Base-by-base conservation (phyloP, 1,284 basidiomycete genomes). In the Ceratobasidium sp. region DNA sequence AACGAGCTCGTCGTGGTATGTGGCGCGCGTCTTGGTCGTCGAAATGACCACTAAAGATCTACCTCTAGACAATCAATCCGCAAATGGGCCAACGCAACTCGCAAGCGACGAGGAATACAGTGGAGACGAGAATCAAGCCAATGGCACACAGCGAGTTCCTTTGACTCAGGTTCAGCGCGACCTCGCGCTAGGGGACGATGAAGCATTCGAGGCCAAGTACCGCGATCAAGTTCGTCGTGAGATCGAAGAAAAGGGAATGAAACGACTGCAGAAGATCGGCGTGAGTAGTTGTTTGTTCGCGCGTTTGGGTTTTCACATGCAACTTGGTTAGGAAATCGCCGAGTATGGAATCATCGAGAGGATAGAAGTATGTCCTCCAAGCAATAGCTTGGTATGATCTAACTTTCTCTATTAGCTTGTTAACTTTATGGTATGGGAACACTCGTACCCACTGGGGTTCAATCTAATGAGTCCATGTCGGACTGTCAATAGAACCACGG, bases 311-410 rank as follows among this genome's bases (percentile, higher is more conserved):
- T 15, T 58, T 25, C 13, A 38, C 25, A 27, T 35, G 31, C 17
- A 27, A 34, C 12, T 10, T 17, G 64, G 20, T 3, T 74, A 93
- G 92, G 85, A 83, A 35, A 82, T 91, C 53, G 91, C 93, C 3
- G 88, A 94, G 56, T 86, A 90, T 74, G 96, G 96, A 12, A 89
- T 96, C 71, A 92, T 98, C 73, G 91, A 94, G 75, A 83, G 83
- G 27, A 86, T 99, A 60, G 89, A 93, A 52, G 64, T 35, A 35
- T 32, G 64, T 35, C 5, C 13, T 20, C 17, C 15, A 22, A 47
- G 10, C 22, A n/a, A n/a, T 47, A 7, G 8, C 10, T 15, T 47
- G 45, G 13, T n/a, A n/a, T n/a, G 29, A n/a, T 20, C 12, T 42
- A 40, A 38, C 25, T 13, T 35, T 38, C 29, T 4, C 10, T n/a